A percentile compares a stretch with the other conserved stretches of the same genome.
These are phyloP conservation scores for Citrus australasica DNA, from an alignment of 345 rosid species.

Conservation along the genomic window DNA sequence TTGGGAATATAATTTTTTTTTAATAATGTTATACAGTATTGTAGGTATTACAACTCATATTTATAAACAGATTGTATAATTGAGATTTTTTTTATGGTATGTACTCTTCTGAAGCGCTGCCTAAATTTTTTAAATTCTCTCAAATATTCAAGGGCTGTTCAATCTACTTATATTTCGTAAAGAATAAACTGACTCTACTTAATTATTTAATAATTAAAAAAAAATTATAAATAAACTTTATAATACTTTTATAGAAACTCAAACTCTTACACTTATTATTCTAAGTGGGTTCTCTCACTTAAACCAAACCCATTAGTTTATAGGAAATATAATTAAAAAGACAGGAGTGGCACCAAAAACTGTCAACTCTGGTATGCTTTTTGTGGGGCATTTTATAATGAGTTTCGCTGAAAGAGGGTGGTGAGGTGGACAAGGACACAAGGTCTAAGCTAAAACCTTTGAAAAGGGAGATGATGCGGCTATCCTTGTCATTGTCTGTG, in stretches of 20 bases:
- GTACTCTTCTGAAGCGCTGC: no score
- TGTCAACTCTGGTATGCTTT: conserved; percentile 23
- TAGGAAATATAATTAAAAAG: neutral
- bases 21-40: no score
- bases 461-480: conserved; percentile 19
- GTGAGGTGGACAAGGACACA: conserved; percentile 25
- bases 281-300: no score
- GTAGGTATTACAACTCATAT: no score
- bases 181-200: no score
- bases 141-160: accelerated
- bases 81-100: no score
- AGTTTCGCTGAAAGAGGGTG: conserved; percentile 10
- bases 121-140: no score
- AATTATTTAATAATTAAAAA: no score
- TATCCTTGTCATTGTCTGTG: conserved; percentile 11
- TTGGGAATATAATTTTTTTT: neutral
- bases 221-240: no score
- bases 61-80: no score
- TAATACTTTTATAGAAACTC: no score
- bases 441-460: conserved; percentile 8
- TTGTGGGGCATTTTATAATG: conserved; percentile 14
- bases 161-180: accelerated
- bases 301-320: neutral
- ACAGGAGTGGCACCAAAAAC: conserved; percentile 11
- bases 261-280: no score